phyloP scores from a whole-genome alignment of 331 rosid genomes.

The Pyrus hybrid region DNA sequence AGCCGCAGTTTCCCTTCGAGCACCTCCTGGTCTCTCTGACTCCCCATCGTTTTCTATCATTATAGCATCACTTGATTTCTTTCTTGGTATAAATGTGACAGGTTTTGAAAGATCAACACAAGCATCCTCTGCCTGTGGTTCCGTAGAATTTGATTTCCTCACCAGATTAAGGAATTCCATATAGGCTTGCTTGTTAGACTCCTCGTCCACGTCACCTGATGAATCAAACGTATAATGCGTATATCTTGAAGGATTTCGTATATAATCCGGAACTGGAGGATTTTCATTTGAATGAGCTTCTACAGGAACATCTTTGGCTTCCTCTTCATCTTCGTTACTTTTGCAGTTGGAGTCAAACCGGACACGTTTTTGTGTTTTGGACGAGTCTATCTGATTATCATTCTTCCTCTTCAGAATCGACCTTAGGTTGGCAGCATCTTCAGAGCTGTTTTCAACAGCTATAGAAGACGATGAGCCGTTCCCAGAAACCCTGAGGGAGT shows the following conservation, averaged over 20 bases:
- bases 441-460: conserved; percentile 14
- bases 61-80: conserved; percentile 50
- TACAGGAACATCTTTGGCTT: conserved; percentile 21
- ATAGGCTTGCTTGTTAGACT: conserved; percentile 69
- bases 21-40: conserved; percentile 29
- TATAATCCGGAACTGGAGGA: conserved; percentile 61
- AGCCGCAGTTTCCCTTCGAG: conserved; percentile 25
- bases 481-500: conserved; percentile 41
- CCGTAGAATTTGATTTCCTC: conserved; percentile 31
- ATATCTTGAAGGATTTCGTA: conserved; percentile 66
- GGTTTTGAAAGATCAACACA: conserved; percentile 47
- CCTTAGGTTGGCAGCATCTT: conserved; percentile 39
- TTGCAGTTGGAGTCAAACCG: conserved; percentile 69
- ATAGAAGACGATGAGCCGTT: conserved; percentile 12
- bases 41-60: conserved; percentile 43
- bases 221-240: conserved; percentile 66
- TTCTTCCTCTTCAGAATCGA: conserved; percentile 78
- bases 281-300: conserved; percentile 19
- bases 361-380: conserved; percentile 57
- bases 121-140: conserved; percentile 20
- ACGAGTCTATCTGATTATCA: conserved; percentile 30
- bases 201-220: conserved; percentile 48
- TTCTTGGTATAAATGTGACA: conserved; percentile 68
- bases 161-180: conserved; percentile 56
- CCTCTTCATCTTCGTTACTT: conserved; percentile 21